Conservation (phyloP, 305 asterid genomes). For the Solanum hybrid region DNA sequence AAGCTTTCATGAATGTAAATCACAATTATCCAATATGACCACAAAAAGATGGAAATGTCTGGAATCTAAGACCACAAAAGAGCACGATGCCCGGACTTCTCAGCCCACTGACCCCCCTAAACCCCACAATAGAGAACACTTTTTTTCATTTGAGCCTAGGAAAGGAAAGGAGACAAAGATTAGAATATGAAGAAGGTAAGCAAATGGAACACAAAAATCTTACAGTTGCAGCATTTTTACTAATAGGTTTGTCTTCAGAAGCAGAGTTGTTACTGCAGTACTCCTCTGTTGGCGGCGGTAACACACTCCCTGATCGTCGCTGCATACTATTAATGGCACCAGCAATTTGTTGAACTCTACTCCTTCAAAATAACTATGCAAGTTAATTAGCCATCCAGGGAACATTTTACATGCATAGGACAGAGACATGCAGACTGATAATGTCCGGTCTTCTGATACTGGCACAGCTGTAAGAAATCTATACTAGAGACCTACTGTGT, state of each 20-base stretch:
- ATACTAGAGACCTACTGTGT: neutral
- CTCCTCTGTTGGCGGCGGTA: constrained; percentile 88
- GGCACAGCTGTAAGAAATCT: neutral
- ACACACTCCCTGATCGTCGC: constrained; percentile 62
- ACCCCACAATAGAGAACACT: neutral
- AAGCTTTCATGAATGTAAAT: neutral
- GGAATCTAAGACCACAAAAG: neutral
- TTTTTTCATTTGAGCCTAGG: neutral
- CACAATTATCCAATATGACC: neutral
- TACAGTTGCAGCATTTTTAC: constrained; percentile 54
- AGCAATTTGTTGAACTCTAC: constrained; percentile 67
- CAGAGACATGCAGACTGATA: neutral
- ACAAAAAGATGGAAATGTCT: neutral
- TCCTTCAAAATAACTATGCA: constrained; percentile 43
- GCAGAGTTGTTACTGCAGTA: constrained; percentile 45
- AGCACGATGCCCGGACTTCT: neutral
- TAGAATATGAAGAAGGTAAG: constrained; percentile 3
- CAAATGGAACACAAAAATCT: constrained; percentile 23
- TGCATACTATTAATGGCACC: constrained; percentile 52
- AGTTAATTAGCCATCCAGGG: constrained; percentile 20
- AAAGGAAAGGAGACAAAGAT: neutral
- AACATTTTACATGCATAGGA: neutral
- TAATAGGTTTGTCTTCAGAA: constrained; percentile 41
- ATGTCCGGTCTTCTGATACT: neutral
- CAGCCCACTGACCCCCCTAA: neutral